Evolutionary conservation across 208 protist genomes (phyloP).

Genomic region (Trypanosomatidae sp.): DNA sequence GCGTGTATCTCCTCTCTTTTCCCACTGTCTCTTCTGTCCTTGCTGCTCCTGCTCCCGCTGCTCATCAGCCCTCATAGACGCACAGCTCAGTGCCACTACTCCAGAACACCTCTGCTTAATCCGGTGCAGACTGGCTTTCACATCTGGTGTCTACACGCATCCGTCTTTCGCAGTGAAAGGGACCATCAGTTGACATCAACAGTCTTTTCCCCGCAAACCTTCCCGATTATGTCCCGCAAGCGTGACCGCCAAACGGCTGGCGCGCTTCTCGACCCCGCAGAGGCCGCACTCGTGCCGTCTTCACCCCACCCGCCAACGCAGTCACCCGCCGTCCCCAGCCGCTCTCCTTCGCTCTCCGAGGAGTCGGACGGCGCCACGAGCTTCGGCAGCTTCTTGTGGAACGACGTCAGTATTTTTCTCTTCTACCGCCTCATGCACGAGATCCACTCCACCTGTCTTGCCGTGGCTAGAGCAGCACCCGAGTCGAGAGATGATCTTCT

Average conservation of each 20-base stretch:
- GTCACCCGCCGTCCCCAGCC: too few relatives aligned
- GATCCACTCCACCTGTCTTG: constrained; percentile 22
- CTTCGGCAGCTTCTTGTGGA: constrained; percentile 73
- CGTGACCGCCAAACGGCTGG: constrained; percentile 10
- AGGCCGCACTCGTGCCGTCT: too few relatives aligned
- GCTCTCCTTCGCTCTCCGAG: constrained; percentile 1
- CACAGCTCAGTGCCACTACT: too few relatives aligned
- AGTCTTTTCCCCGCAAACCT: too few relatives aligned
- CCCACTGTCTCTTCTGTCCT: not conserved
- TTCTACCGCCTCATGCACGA: constrained; percentile 45
- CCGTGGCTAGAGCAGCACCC: not conserved
- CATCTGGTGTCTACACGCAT: too few relatives aligned
- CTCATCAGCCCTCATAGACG: too few relatives aligned
- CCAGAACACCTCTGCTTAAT: too few relatives aligned
- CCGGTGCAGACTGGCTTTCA: too few relatives aligned
- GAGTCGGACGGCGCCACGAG: constrained; percentile 8
- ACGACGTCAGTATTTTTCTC: constrained; percentile 61
- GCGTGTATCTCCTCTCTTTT: not conserved
- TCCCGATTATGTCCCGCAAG: constrained; percentile 21
- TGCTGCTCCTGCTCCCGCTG: not conserved
- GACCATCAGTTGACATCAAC: too few relatives aligned
- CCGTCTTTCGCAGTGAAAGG: not conserved
- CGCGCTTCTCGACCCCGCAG: too few relatives aligned
- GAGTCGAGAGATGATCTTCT: not conserved
- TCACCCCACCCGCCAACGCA: too few relatives aligned